Percentiles rank a stretch among this genome's conserved stretches.
Conservation (phyloP, 331 rosid species). For the Pyracantha coccinea region DNA sequence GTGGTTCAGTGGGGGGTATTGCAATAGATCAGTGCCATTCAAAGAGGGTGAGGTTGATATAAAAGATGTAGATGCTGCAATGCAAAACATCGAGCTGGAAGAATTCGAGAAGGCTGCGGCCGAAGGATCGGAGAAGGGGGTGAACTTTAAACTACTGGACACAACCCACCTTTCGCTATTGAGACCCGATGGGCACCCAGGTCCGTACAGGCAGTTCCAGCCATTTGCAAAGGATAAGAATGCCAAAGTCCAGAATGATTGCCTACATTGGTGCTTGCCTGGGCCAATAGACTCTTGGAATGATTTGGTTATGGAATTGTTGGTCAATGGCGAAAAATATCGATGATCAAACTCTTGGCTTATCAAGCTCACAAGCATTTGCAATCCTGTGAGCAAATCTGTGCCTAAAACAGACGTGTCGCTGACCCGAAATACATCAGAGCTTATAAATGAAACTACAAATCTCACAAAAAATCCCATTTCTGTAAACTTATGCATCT, state of each 20-base stretch:
- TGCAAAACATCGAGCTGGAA: conserved; percentile 60
- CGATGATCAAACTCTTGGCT: not conserved
- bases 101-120: conserved; percentile 41
- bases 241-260: conserved; percentile 67
- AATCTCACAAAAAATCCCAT: not conserved
- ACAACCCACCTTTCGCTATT: conserved; percentile 56
- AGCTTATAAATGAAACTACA: not conserved
- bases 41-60: conserved; percentile 50
- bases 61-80: conserved; percentile 34
- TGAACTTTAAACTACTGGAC: conserved; percentile 49
- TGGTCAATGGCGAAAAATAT: conserved; percentile 28
- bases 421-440: not conserved
- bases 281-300: conserved; percentile 98
- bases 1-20: conserved; percentile 92
- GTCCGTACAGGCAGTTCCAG: conserved; percentile 71
- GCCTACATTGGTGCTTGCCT: conserved; percentile 92
- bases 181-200: conserved; percentile 96
- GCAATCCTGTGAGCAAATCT: not conserved
- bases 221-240: conserved; percentile 56
- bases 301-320: conserved; percentile 69
- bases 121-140: conserved; percentile 15
- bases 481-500: not conserved
- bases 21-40: conserved; percentile 74
- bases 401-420: not conserved
- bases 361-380: not conserved